These are phyloP conservation scores for Haplosporangium sp. DNA, from an alignment of 371 early-diverging fungal genomes.

Conservation along the genomic window DNA sequence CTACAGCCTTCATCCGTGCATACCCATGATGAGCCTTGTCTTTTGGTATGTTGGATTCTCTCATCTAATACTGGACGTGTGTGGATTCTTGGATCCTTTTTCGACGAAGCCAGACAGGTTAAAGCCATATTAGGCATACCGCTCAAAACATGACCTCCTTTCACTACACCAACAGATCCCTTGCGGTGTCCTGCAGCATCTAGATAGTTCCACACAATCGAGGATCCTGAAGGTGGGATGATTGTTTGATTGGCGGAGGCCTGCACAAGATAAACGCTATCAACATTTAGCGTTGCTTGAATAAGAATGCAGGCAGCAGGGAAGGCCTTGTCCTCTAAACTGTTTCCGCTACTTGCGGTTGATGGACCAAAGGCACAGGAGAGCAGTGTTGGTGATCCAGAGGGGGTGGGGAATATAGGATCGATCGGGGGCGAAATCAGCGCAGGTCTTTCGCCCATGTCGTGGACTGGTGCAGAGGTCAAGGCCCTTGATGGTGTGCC, in stretches of 20 bases:
- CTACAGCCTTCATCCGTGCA: constrained; percentile 53
- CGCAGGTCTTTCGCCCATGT: constrained; percentile 9
- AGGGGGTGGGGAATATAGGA: constrained; percentile 43
- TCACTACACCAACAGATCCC: constrained; percentile 43
- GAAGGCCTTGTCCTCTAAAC: constrained; percentile 51
- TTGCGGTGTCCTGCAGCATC: constrained; percentile 50
- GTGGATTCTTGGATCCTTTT: constrained; percentile 20
- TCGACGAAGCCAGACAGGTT: constrained; percentile 38
- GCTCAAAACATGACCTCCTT: constrained; percentile 22
- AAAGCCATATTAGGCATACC: constrained; percentile 20
- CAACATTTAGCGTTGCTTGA: constrained; percentile 55
- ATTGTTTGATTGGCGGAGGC: constrained; percentile 33
- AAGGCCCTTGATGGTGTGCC: not conserved
- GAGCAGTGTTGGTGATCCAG: constrained; percentile 43
- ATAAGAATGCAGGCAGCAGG: constrained; percentile 47
- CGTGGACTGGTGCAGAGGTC: not conserved
- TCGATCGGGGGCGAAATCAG: constrained; percentile 27
- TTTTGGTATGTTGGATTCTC: constrained; percentile 27
- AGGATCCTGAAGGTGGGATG: constrained; percentile 35
- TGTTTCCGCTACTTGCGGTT: constrained; percentile 20
- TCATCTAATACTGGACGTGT: constrained; percentile 37
- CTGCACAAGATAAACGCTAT: constrained; percentile 56
- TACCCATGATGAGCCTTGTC: constrained; percentile 38
- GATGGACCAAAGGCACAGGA: constrained; percentile 18
- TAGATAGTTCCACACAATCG: constrained; percentile 48